Conservation (phyloP, 2,329 filamentous ascomycete species). For the Bimuria novae-zelandiae region DNA sequence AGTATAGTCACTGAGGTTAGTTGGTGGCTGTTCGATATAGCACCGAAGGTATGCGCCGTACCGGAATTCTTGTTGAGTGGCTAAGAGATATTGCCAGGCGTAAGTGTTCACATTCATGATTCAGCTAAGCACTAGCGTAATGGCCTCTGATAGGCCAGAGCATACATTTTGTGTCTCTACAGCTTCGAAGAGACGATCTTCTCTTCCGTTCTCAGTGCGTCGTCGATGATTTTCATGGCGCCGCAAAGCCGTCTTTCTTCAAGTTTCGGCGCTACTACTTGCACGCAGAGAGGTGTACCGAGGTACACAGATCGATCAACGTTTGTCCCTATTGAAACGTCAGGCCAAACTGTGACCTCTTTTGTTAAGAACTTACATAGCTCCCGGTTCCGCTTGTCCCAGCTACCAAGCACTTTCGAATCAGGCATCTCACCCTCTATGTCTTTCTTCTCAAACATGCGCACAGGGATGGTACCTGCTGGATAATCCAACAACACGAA, state of each 20-base stretch:
- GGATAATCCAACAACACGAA: slow-evolving; percentile 68
- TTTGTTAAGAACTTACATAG: slow-evolving; percentile 54
- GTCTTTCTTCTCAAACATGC: slow-evolving; percentile 56
- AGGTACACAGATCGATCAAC: slow-evolving; percentile 60
- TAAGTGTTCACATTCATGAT: no score
- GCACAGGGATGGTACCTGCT: slow-evolving; percentile 61
- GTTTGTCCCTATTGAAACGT: slow-evolving; percentile 44
- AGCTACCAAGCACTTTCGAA: slow-evolving; percentile 53
- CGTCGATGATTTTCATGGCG: slow-evolving; percentile 60
- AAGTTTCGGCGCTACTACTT: slow-evolving; percentile 60
- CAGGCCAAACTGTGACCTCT: not conserved
- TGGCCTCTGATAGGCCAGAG: no score
- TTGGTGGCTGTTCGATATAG: no score
- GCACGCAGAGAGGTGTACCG: slow-evolving; percentile 59
- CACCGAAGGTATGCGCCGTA: no score
- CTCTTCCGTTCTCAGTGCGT: slow-evolving; percentile 39
- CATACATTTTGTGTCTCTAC: not conserved
- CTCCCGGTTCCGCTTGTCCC: slow-evolving; percentile 64
- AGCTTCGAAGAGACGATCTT: not conserved
- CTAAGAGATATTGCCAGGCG: no score
- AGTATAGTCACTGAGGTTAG: no score
- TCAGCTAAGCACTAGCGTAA: no score
- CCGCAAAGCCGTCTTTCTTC: slow-evolving; percentile 59
- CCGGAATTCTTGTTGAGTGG: no score
- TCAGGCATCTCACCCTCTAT: slow-evolving; percentile 53